Evolutionary conservation across 169 alveolate species (phyloP).

Genomic region (Cyclospora cayetanensis): DNA sequence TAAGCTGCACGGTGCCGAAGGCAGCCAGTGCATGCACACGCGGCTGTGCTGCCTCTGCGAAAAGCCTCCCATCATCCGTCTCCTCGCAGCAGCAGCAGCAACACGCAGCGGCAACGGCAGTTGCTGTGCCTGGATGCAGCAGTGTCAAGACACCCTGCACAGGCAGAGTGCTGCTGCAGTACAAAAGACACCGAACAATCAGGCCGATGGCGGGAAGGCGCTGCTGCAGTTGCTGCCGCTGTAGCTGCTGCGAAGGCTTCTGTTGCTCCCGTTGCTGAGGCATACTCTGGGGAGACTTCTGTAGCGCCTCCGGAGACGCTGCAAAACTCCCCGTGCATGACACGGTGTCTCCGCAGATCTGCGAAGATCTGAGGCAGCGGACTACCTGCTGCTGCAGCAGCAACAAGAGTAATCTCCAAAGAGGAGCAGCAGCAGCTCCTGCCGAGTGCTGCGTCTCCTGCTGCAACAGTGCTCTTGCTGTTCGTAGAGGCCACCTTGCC

Average conservation of each 20-base stretch:
- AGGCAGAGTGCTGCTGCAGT: conserved; percentile 42
- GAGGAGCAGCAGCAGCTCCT: conserved; percentile 11
- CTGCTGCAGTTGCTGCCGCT: background rate
- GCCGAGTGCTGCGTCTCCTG: conserved; percentile 35
- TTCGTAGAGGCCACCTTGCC: background rate
- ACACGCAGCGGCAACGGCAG: conserved; percentile 33
- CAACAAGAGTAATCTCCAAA: conserved; percentile 29
- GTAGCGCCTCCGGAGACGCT: conserved; percentile 20
- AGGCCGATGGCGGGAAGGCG: conserved; percentile 28
- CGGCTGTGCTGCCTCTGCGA: background rate
- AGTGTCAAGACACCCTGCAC: background rate
- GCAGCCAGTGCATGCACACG: conserved; percentile 15
- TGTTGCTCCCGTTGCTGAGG: conserved; percentile 32
- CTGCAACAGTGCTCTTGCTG: conserved; percentile 9
- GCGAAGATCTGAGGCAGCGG: background rate
- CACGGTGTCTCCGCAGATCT: background rate
- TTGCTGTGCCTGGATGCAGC: conserved; percentile 46
- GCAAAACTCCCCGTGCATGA: too few species aligned
- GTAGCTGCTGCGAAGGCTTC: conserved; percentile 9
- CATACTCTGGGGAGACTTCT: background rate
- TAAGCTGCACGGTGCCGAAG: background rate
- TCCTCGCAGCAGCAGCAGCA: conserved; percentile 36
- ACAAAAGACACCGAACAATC: conserved; percentile 5
- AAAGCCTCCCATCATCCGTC: background rate
- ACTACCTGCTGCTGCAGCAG: conserved; percentile 27